Percentiles rank a stretch among this genome's conserved stretches.
phyloP scores from a whole-genome alignment of 2,329 filamentous ascomycete genomes.

The Exophiala spinifera region DNA sequence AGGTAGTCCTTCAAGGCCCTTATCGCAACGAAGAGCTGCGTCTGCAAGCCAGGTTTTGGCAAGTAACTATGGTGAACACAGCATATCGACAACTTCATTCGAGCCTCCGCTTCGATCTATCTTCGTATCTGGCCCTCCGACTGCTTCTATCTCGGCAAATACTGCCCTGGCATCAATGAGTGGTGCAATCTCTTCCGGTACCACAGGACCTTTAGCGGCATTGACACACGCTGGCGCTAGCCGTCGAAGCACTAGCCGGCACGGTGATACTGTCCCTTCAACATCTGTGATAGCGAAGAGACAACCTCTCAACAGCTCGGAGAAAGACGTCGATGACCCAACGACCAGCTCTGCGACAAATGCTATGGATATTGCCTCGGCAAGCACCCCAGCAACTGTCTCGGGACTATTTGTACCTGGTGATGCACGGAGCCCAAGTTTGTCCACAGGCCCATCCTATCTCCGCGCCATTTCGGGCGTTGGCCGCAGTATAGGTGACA shows the following conservation, averaged over 20 bases:
- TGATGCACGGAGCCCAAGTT: conserved; percentile 25
- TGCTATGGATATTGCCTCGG: conserved; percentile 16
- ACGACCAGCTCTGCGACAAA: conserved; percentile 17
- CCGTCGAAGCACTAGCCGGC: conserved; percentile 16
- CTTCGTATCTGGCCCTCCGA: conserved; percentile 36
- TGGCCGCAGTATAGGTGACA: conserved; percentile 32
- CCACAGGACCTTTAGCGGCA: conserved; percentile 31
- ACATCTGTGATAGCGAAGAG: conserved; percentile 15
- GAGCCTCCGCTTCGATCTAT: conserved; percentile 36
- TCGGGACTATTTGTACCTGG: conserved; percentile 32
- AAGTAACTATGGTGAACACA: conserved; percentile 14
- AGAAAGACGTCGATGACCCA: conserved; percentile 37
- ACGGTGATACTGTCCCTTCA: conserved; percentile 13
- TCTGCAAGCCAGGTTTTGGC: conserved; percentile 22
- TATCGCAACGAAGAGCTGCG: conserved; percentile 21
- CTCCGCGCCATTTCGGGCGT: conserved; percentile 27
- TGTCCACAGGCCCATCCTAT: conserved; percentile 32
- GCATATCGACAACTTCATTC: conserved; percentile 28
- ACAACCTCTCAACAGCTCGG: conserved; percentile 28
- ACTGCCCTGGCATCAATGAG: conserved; percentile 37
- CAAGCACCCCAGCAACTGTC: conserved; percentile 31
- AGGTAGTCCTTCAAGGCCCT: conserved; percentile 14
- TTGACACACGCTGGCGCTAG: conserved; percentile 23
- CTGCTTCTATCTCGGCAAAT: conserved; percentile 36
- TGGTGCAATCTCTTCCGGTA: conserved; percentile 29